A percentile compares a stretch with the other conserved stretches of the same genome.
phyloP scores from a whole-genome alignment of 164 flowering plant species.

The Magnolia changhungtana region DNA sequence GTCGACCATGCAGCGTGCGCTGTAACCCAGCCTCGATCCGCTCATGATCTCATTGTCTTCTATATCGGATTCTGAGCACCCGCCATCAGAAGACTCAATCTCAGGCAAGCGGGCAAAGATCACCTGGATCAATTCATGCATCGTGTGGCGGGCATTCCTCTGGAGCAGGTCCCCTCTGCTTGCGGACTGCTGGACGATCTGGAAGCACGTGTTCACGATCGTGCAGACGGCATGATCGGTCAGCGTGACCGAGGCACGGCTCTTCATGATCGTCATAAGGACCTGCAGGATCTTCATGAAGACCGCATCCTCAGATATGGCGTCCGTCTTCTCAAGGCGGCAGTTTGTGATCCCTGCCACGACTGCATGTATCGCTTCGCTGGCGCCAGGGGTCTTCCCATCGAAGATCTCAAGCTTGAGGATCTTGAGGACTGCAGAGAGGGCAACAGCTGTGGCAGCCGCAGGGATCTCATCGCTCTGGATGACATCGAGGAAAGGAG shows the following conservation, averaged over 20 bases:
- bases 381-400: constrained; percentile 64
- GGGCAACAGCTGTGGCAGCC: constrained; percentile 61
- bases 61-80: constrained; percentile 40
- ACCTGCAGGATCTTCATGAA: constrained; percentile 68
- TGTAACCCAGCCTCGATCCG: constrained; percentile 45
- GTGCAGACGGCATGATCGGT: constrained; percentile 69
- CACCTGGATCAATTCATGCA: constrained; percentile 72
- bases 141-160: constrained; percentile 57
- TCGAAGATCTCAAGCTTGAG: constrained; percentile 60
- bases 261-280: constrained; percentile 48
- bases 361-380: constrained; percentile 47
- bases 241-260: constrained; percentile 45
- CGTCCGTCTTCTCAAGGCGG: constrained; percentile 57
- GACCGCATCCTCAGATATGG: constrained; percentile 46
- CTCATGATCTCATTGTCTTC: constrained; percentile 36
- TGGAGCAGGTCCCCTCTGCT: constrained; percentile 70
- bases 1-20: constrained; percentile 56
- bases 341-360: constrained; percentile 60
- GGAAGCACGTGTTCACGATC: constrained; percentile 69
- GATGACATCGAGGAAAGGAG: constrained; percentile 79
- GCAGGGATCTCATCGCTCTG: constrained; percentile 75
- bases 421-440: constrained; percentile 64
- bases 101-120: constrained; percentile 61
- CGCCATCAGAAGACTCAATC: constrained; percentile 40
- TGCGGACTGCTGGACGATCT: constrained; percentile 65